A percentile compares a stretch with the other conserved stretches of the same genome.
Evolutionary conservation across 1,284 basidiomycete species (phyloP).

Genomic region (Irpex rosettiformis): DNA sequence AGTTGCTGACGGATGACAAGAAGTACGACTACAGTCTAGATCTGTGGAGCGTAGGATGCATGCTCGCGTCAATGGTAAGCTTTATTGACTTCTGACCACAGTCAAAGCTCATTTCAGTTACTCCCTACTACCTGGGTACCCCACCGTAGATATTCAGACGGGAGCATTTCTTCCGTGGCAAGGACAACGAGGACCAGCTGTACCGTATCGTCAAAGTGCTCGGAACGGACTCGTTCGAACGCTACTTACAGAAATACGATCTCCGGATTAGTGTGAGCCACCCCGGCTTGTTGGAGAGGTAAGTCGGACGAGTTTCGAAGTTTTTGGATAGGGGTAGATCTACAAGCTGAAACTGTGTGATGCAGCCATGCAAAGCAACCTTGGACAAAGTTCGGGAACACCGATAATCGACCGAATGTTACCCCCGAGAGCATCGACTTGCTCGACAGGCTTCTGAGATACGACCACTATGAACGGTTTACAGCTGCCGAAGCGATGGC

Average conservation of each 20-base stretch:
- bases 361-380: constrained; percentile 69
- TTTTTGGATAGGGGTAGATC: neutral
- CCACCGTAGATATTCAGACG: constrained; percentile 74
- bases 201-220: constrained; percentile 87
- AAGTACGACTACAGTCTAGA: constrained; percentile 85
- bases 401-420: constrained; percentile 74
- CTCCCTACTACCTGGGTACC: neutral
- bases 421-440: constrained; percentile 78
- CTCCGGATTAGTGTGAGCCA: constrained; percentile 75
- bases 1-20: constrained; percentile 84
- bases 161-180: constrained; percentile 89
- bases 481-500: constrained; percentile 78
- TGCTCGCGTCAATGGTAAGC: constrained; percentile 82
- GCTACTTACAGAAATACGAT: constrained; percentile 67
- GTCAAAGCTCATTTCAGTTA: neutral
- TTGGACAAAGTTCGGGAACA: constrained; percentile 69
- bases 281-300: constrained; percentile 63
- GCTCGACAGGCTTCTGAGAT: constrained; percentile 79
- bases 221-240: constrained; percentile 80
- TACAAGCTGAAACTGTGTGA: neutral
- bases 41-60: constrained; percentile 88
- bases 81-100: neutral
- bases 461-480: constrained; percentile 81
- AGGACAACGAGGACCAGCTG: constrained; percentile 88
- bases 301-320: constrained; percentile 16